Evolutionary conservation across 1,284 basidiomycete genomes (phyloP), one percentile per base, ranked within the genome.

Genomic region (Ustilago xerochloae): DNA sequence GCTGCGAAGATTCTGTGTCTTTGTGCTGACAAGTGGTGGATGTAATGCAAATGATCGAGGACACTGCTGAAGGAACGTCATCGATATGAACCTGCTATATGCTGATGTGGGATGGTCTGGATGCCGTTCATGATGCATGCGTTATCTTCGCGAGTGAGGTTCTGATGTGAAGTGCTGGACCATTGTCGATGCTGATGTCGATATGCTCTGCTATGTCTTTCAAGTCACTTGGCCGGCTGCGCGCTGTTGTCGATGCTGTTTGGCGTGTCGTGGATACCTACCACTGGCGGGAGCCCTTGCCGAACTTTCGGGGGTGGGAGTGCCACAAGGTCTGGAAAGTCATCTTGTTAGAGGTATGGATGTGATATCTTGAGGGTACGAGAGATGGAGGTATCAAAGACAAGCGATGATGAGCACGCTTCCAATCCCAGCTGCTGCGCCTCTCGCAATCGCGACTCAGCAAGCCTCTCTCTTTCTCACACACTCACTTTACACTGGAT

Each of bases 281-380:
- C 81, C 81, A 84, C 53, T 76, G 63, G 32, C 82, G 82, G 22
- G 80, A 79, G 63, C 82, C 82, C 78, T 84, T 84, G 63, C 78
- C 80, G 71, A 69, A 78, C 66, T 78, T 77, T 71, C 77, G 76
- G 54, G 77, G 76, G 72, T 78, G 80, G 70, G 72, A 76, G 81
- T 74, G 81, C 82, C 82, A 83, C 57, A 81, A 61, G 63, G 76
- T 77, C 47, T 70, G 62, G 77, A 82, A 81, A 75, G 82, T 74
- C 82, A 82, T 83, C 45, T 77, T 83, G 80, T 72, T 61, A 59
- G 36, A 57, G 26, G 66, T 70, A 60, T 66, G 41, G 46, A 59
- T 45, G 59, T 68, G 63, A 60, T 63, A 52, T 66, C 60, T 63
- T 63, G 63, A 63, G 46, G 64, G 35, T 59, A 70, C 63, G 63